Percentiles rank a stretch among this genome's conserved stretches.
Conservation (phyloP, 192 early-diverging fungal species). For the Backusella psychrophila region DNA sequence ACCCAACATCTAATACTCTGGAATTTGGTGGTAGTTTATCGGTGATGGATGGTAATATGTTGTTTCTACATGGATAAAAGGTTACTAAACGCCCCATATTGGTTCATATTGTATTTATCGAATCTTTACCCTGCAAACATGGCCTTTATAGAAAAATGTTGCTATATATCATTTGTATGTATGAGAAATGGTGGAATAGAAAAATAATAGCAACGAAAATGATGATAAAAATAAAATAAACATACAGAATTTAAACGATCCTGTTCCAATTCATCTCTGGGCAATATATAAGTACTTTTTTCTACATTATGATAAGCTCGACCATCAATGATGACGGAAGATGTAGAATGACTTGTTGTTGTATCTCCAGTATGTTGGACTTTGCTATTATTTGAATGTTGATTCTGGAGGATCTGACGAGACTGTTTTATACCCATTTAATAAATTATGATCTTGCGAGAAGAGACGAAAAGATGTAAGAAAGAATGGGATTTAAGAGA, state of each 20-base stretch:
- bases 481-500: neutral
- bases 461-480: neutral
- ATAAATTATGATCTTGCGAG: neutral
- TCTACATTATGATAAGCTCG: slow-evolving; percentile 31
- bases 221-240: neutral
- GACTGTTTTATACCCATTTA: neutral
- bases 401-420: neutral
- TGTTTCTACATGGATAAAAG: slow-evolving; percentile 1
- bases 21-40: neutral
- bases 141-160: slow-evolving; percentile 22
- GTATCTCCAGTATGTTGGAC: no score
- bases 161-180: neutral
- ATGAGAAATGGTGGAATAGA: neutral
- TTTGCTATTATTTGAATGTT: neutral
- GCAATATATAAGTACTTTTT: slow-evolving; percentile 25
- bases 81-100: neutral
- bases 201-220: neutral
- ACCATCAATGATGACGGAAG: slow-evolving; percentile 17
- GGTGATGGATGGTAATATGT: neutral
- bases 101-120: neutral
- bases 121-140: neutral
- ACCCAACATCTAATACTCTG: slow-evolving; percentile 35
- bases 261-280: slow-evolving; percentile 33
- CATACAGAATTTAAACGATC: slow-evolving; percentile 25
- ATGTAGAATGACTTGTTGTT: neutral